Percentiles rank a stretch among this genome's conserved stretches.
phyloP scores from a whole-genome alignment of 169 alveolate species.

The Eimeria sp. region DNA sequence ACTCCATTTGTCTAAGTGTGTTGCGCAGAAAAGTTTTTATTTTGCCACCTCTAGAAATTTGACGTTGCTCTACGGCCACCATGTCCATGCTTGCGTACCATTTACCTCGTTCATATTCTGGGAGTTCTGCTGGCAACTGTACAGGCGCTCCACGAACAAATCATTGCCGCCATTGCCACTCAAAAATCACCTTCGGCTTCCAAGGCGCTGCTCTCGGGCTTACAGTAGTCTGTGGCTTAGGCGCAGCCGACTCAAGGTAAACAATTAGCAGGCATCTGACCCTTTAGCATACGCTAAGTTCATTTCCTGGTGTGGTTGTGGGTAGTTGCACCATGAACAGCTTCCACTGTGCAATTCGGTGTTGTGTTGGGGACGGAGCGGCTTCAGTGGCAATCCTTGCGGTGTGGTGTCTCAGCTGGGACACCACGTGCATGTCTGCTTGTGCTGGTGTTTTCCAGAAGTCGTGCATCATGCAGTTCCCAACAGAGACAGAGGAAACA shows the following conservation, averaged over 20 bases:
- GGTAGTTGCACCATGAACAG: background rate
- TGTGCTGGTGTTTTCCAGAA: background rate
- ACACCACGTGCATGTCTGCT: background rate
- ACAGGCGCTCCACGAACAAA: constrained; percentile 66
- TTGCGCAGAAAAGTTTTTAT: background rate
- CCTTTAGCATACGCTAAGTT: background rate
- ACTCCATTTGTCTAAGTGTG: background rate
- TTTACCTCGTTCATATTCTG: background rate
- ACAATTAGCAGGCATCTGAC: background rate
- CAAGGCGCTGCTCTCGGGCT: constrained; percentile 63
- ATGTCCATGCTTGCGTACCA: background rate
- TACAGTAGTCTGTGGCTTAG: constrained; percentile 38
- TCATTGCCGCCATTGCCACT: constrained; percentile 82
- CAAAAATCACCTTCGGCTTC: constrained; percentile 46
- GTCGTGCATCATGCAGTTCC: background rate
- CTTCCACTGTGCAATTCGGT: background rate
- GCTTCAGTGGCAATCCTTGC: background rate
- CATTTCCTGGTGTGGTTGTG: background rate
- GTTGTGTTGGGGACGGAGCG: background rate
- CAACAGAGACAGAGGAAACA: constrained; percentile 62
- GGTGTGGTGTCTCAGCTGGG: background rate
- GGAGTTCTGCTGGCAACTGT: background rate
- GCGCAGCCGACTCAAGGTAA: constrained; percentile 14
- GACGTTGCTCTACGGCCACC: background rate
- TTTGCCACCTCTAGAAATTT: background rate